A percentile compares a stretch with the other conserved stretches of the same genome.
These are phyloP conservation scores for Phylloporus scabripes DNA, from an alignment of 768 basidiomycete species.

Conservation along the genomic window DNA sequence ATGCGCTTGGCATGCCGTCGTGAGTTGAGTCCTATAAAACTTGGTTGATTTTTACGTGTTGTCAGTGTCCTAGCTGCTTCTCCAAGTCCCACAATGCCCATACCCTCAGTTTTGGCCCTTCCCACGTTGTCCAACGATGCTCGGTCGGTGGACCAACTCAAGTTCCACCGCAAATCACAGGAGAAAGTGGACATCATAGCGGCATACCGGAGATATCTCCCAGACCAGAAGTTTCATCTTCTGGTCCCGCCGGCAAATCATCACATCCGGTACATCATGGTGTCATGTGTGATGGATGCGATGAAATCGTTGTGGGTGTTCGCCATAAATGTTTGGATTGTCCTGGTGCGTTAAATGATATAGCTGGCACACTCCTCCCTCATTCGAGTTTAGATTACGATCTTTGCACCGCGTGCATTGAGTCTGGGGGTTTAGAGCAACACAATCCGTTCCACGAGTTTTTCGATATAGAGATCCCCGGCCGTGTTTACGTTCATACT, in stretches of 20 bases:
- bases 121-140: slow-evolving; percentile 24
- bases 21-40: slow-evolving; percentile 11
- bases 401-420: slow-evolving; percentile 57
- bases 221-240: not conserved
- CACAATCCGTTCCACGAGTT: slow-evolving; percentile 69
- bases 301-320: slow-evolving; percentile 50
- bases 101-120: slow-evolving; percentile 29
- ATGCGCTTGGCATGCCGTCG: slow-evolving; percentile 29
- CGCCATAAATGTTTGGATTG: slow-evolving; percentile 83
- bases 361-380: not conserved
- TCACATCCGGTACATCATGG: slow-evolving; percentile 42
- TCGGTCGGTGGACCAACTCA: not conserved
- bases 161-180: not conserved
- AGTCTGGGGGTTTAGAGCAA: slow-evolving; percentile 40
- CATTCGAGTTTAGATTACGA: slow-evolving; percentile 54
- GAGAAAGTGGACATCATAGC: not conserved
- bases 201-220: not conserved
- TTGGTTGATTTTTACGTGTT: slow-evolving; percentile 6
- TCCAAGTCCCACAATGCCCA: slow-evolving; percentile 24
- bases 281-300: slow-evolving; percentile 65
- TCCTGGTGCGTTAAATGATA: slow-evolving; percentile 39
- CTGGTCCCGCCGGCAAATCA: not conserved
- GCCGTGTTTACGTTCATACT: slow-evolving; percentile 59
- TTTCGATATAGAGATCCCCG: slow-evolving; percentile 61
- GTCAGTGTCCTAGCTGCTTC: slow-evolving; percentile 26